Conservation (phyloP, 2,329 filamentous ascomycete genomes). For the Diaporthe sp. region DNA sequence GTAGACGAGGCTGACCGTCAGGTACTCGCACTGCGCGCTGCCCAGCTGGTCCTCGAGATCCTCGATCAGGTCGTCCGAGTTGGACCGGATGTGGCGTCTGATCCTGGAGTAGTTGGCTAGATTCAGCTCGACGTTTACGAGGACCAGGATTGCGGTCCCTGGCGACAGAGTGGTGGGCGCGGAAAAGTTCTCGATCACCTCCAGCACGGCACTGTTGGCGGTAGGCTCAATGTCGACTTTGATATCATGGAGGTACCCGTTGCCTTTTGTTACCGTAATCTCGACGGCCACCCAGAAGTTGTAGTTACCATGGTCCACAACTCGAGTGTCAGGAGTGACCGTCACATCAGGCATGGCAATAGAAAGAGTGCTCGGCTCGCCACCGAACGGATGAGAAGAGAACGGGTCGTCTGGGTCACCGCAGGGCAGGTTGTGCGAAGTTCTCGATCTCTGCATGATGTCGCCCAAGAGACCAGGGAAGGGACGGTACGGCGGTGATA, state of each 20-base stretch:
- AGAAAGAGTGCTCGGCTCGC: neutral
- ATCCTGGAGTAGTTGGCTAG: slow-evolving; percentile 24
- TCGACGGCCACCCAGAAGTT: slow-evolving; percentile 35
- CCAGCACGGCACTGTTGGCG: slow-evolving; percentile 47
- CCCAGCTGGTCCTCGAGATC: slow-evolving; percentile 69
- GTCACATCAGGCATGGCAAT: slow-evolving; percentile 19
- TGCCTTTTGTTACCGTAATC: slow-evolving; percentile 31
- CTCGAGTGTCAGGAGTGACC: slow-evolving; percentile 32
- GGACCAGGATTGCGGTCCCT: slow-evolving; percentile 57
- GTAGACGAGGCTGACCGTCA: slow-evolving; percentile 64
- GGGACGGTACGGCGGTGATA: slow-evolving; percentile 18
- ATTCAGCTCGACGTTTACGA: slow-evolving; percentile 58
- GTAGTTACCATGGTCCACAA: slow-evolving; percentile 20
- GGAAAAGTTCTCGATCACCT: slow-evolving; percentile 57
- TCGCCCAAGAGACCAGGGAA: slow-evolving; percentile 29
- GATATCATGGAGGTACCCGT: slow-evolving; percentile 10
- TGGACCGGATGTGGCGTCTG: slow-evolving; percentile 46
- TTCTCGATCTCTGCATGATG: slow-evolving; percentile 27
- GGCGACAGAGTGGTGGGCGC: slow-evolving; percentile 55
- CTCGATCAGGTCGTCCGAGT: slow-evolving; percentile 66
- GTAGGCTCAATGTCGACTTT: slow-evolving; percentile 31
- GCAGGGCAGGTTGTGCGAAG: neutral
- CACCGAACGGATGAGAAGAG: neutral
- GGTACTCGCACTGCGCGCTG: slow-evolving; percentile 57
- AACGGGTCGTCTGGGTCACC: slow-evolving; percentile 21